These are phyloP conservation scores for Bipolaris sorokiniana DNA, from an alignment of 2,329 filamentous ascomycete genomes.

Conservation along the genomic window DNA sequence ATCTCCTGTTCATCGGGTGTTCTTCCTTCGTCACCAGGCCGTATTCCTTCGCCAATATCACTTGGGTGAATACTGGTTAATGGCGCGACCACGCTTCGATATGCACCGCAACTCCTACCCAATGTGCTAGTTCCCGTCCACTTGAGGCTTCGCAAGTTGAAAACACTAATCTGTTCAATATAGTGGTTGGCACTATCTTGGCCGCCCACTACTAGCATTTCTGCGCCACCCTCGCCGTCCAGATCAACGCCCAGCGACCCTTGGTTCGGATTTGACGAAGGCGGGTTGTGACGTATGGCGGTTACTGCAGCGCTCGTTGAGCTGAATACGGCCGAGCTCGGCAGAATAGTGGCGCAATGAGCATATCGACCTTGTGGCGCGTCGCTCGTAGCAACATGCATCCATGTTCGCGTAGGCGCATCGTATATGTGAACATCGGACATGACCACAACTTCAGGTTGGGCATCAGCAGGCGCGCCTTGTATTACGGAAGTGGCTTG, in stretches of 20 bases:
- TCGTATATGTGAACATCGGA: constrained; percentile 98
- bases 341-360: constrained; percentile 91
- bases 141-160: constrained; percentile 91
- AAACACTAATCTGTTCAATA: constrained; percentile 98
- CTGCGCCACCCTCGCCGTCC: constrained; percentile 88
- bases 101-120: constrained; percentile 92
- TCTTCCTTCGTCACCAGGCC: constrained; percentile 50
- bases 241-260: constrained; percentile 86
- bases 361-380: constrained; percentile 93
- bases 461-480: constrained; percentile 61
- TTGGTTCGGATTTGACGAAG: constrained; percentile 81
- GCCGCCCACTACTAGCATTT: constrained; percentile 96
- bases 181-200: constrained; percentile 99
- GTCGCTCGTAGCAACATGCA: constrained; percentile 78
- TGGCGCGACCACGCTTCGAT: constrained; percentile 91
- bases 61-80: constrained; percentile 70
- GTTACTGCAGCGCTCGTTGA: constrained; percentile 83
- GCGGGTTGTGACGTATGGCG: constrained; percentile 87
- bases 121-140: constrained; percentile 91
- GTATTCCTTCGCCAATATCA: constrained; percentile 67
- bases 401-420: constrained; percentile 81
- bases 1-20: constrained; percentile 38
- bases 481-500: constrained; percentile 47
- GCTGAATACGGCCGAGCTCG: constrained; percentile 84
- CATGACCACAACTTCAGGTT: constrained; percentile 93